Percentiles rank a stretch among this genome's conserved stretches.
Conservation (phyloP, 2,329 filamentous ascomycete genomes). For the Phoma herbarum region DNA sequence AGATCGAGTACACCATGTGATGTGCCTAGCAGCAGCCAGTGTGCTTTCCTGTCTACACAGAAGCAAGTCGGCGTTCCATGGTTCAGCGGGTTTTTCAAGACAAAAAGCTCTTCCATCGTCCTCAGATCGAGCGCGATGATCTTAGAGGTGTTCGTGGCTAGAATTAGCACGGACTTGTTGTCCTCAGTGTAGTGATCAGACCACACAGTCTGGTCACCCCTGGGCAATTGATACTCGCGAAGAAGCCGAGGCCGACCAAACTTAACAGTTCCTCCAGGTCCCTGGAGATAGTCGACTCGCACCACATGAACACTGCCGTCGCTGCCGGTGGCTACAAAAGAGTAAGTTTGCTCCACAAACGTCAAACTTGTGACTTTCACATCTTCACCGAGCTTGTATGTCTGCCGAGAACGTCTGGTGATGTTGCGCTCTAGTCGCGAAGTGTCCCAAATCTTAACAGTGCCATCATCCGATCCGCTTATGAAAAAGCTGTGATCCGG, state of each 20-base stretch:
- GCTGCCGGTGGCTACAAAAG: conserved; percentile 87
- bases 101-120: conserved; percentile 83
- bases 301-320: conserved; percentile 87
- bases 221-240: conserved; percentile 75
- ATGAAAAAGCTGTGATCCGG: conserved; percentile 96
- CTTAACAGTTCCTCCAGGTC: conserved; percentile 64
- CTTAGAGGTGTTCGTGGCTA: conserved; percentile 86
- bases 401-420: conserved; percentile 84
- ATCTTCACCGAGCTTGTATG: conserved; percentile 76
- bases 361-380: conserved; percentile 81
- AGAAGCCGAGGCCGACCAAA: conserved; percentile 82
- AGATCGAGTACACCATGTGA: conserved; percentile 91
- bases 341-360: conserved; percentile 93
- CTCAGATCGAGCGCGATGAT: conserved; percentile 86
- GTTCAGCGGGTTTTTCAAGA: conserved; percentile 84
- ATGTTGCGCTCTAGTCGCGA: conserved; percentile 90
- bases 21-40: conserved; percentile 92
- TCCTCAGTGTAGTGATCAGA: conserved; percentile 90
- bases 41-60: conserved; percentile 82
- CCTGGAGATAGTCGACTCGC: conserved; percentile 74
- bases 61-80: conserved; percentile 94
- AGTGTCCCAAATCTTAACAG: conserved; percentile 93
- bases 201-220: conserved; percentile 83
- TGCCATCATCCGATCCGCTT: conserved; percentile 90
- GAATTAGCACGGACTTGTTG: conserved; percentile 78